Conservation (phyloP, 495 filamentous ascomycete species). For the Articulospora tetracladia region DNA sequence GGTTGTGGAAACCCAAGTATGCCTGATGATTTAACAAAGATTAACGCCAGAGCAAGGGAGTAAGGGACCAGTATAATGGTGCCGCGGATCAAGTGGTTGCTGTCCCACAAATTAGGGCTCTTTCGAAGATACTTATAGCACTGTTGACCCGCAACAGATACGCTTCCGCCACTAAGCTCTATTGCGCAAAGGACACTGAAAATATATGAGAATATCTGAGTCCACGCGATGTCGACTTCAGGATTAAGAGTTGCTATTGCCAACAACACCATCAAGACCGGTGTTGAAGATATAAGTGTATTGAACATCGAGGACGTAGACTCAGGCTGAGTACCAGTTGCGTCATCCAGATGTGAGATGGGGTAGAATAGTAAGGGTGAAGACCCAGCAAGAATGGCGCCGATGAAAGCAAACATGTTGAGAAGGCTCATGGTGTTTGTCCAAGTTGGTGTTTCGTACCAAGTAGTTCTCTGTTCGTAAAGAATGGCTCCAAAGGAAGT, state of each 20-base stretch:
- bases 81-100: not conserved
- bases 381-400: constrained; percentile 2
- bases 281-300: not conserved
- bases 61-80: not conserved
- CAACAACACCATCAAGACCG: constrained; percentile 5
- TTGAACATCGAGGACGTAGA: not conserved
- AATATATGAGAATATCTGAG: not conserved
- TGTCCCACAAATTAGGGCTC: not conserved
- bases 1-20: not conserved
- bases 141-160: not conserved
- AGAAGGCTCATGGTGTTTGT: not conserved
- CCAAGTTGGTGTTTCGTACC: not conserved
- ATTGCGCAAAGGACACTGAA: not conserved
- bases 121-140: not conserved
- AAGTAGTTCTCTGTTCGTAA: not conserved
- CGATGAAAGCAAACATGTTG: not conserved
- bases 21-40: not conserved
- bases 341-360: not conserved
- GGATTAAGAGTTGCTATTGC: not conserved
- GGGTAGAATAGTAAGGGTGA: constrained; percentile 6
- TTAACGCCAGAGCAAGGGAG: not conserved
- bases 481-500: not conserved
- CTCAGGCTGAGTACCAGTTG: not conserved
- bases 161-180: not conserved
- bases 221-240: not conserved